These are phyloP conservation scores for Cafeteria roenbergensis DNA, from an alignment of 108 stramenopile species.

Conservation along the genomic window DNA sequence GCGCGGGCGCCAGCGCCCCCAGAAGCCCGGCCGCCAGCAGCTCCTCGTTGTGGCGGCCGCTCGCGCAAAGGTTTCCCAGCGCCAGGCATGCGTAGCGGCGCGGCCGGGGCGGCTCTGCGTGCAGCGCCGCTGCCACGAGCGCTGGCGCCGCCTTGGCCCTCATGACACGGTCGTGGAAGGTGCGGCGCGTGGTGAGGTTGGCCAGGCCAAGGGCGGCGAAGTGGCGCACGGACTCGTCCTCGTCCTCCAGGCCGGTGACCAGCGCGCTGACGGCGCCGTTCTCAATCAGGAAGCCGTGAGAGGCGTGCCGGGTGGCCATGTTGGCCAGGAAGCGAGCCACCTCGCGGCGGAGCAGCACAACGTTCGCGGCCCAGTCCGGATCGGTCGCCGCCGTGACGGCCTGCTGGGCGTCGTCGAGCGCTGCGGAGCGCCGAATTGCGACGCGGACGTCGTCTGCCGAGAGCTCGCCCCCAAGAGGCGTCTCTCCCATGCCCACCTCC, in stretches of 20 bases:
- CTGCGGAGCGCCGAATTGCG: not conserved
- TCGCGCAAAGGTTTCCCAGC: slow-evolving; percentile 44
- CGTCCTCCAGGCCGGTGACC: slow-evolving; percentile 1
- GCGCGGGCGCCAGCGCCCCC: slow-evolving; percentile 22
- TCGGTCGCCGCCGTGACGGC: not conserved
- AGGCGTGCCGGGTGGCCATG: not conserved
- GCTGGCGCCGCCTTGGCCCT: slow-evolving; percentile 15
- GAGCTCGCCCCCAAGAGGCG: not conserved
- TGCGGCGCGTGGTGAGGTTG: slow-evolving; percentile 6
- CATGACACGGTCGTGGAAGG: slow-evolving; percentile 21
- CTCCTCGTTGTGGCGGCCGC: slow-evolving; percentile 25
- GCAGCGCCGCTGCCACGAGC: slow-evolving; percentile 12
- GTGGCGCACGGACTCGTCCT: not conserved
- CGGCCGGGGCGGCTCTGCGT: slow-evolving; percentile 40
- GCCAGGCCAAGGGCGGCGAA: slow-evolving; percentile 1
- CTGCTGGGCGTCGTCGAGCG: not conserved
- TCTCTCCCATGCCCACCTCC: slow-evolving; percentile 4
- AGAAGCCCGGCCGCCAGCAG: slow-evolving; percentile 26
- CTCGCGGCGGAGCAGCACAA: slow-evolving; percentile 7
- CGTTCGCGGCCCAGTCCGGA: not conserved
- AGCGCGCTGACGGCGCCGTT: slow-evolving; percentile 5
- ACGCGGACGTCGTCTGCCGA: not conserved
- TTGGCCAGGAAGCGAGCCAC: slow-evolving; percentile 5
- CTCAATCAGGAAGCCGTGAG: slow-evolving; percentile 3
- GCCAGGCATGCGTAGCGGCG: slow-evolving; percentile 59